Conservation (phyloP, 2,329 filamentous ascomycete genomes). For the Arthroderma sp. region DNA sequence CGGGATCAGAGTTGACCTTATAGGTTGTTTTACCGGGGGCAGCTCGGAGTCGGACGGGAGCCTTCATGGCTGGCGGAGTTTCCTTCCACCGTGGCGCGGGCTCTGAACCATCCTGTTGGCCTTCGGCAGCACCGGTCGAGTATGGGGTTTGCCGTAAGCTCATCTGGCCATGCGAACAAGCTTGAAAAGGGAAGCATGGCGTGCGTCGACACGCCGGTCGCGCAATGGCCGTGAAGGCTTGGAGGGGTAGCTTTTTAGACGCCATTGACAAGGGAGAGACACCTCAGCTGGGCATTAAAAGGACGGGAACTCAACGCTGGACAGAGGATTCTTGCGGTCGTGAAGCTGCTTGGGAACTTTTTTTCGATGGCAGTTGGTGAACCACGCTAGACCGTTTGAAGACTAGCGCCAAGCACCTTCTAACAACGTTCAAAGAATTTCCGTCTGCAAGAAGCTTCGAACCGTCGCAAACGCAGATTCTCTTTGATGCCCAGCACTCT, state of each 20-base stretch:
- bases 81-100: slow-evolving; percentile 53
- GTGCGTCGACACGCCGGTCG: slow-evolving; percentile 14
- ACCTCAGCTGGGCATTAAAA: too few species aligned
- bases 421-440: too few species aligned
- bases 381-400: too few species aligned
- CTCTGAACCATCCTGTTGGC: slow-evolving; percentile 19
- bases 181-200: slow-evolving; percentile 13
- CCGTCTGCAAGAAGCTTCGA: too few species aligned
- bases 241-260: slow-evolving; percentile 9
- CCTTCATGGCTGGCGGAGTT: slow-evolving; percentile 58
- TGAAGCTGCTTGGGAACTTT: too few species aligned
- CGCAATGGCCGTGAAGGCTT: slow-evolving; percentile 9
- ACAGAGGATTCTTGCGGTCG: too few species aligned
- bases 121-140: slow-evolving; percentile 15
- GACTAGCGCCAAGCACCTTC: too few species aligned
- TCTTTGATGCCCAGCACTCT: too few species aligned
- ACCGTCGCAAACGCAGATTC: too few species aligned
- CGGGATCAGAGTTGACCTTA: slow-evolving; percentile 62
- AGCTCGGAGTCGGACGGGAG: slow-evolving; percentile 40
- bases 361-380: too few species aligned
- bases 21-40: slow-evolving; percentile 31
- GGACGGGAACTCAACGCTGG: too few species aligned
- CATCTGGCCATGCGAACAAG: slow-evolving; percentile 14
- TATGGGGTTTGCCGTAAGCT: slow-evolving; percentile 16
- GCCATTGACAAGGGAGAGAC: slow-evolving; percentile 6